A percentile compares a stretch with the other conserved stretches of the same genome.
Evolutionary conservation across 1,284 basidiomycete genomes (phyloP).

Genomic region (Cryptococcus jaspeensis): DNA sequence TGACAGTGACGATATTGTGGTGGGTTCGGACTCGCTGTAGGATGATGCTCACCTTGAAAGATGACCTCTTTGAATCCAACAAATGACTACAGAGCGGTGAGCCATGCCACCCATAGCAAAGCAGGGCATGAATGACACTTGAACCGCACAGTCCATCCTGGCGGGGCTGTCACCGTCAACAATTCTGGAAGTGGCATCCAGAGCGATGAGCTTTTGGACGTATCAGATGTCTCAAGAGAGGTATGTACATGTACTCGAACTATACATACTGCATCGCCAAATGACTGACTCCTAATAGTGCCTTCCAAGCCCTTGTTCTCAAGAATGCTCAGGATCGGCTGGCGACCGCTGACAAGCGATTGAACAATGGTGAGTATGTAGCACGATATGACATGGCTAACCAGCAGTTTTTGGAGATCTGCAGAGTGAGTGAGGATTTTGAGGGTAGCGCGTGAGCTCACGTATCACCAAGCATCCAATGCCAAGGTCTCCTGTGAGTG

Average conservation of each 20-base stretch:
- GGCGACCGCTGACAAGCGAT: conserved; percentile 18
- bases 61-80: conserved; percentile 26
- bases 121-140: too few relatives aligned
- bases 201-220: conserved; percentile 33
- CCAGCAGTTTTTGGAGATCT: conserved; percentile 17
- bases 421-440: conserved; percentile 10
- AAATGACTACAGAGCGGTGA: conserved; percentile 32
- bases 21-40: conserved; percentile 2
- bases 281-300: conserved; percentile 9
- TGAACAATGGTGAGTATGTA: conserved; percentile 18
- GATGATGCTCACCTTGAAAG: conserved; percentile 4
- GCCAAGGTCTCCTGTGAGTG: conserved; percentile 20
- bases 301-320: conserved; percentile 25
- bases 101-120: background rate
- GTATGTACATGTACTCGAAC: too few relatives aligned
- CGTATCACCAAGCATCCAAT: conserved; percentile 11
- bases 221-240: conserved; percentile 36
- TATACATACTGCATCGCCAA: too few relatives aligned
- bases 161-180: conserved; percentile 27
- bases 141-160: conserved; percentile 25
- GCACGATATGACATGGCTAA: background rate
- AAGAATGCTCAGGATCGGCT: conserved; percentile 27
- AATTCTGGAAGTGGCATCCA: conserved; percentile 29
- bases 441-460: background rate
- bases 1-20: conserved; percentile 32